Conservation (phyloP, 1,139 yeast genomes). For the Yamadazyma jaroonii region DNA sequence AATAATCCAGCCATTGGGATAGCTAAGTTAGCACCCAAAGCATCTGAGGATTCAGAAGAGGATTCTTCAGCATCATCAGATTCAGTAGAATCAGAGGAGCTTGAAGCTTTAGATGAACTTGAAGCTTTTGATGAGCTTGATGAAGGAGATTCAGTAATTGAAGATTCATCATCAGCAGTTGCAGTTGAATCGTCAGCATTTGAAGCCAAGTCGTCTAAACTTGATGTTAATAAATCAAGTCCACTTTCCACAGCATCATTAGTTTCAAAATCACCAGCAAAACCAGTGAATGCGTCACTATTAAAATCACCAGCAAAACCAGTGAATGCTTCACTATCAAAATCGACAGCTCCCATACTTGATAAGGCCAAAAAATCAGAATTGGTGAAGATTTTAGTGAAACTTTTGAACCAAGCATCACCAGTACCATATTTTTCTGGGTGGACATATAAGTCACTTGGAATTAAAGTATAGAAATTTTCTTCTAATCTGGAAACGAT, state of each 20-base stretch:
- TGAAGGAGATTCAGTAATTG: background rate
- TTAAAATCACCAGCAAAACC: background rate
- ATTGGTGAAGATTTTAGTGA: conserved; percentile 4
- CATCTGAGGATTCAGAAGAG: background rate
- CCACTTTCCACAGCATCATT: no score
- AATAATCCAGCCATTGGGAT: conserved; percentile 5
- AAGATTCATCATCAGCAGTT: no score
- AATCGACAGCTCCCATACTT: conserved; percentile 1
- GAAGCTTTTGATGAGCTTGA: background rate
- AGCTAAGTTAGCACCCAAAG: background rate
- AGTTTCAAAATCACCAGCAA: no score
- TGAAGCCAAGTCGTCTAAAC: no score
- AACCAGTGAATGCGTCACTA: background rate
- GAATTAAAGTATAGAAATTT: conserved; percentile 3
- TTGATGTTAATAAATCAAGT: no score
- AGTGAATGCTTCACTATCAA: background rate
- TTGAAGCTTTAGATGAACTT: background rate
- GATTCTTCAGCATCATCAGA: background rate
- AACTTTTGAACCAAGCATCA: conserved; percentile 3
- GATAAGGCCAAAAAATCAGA: conserved; percentile 3
- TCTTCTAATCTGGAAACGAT: conserved; percentile 1
- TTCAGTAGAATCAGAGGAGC: background rate
- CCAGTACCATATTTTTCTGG: background rate
- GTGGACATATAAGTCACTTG: background rate
- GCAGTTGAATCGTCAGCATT: no score